phyloP scores from a whole-genome alignment of 1,139 yeast genomes.

The Yamadazyma friedrichii region DNA sequence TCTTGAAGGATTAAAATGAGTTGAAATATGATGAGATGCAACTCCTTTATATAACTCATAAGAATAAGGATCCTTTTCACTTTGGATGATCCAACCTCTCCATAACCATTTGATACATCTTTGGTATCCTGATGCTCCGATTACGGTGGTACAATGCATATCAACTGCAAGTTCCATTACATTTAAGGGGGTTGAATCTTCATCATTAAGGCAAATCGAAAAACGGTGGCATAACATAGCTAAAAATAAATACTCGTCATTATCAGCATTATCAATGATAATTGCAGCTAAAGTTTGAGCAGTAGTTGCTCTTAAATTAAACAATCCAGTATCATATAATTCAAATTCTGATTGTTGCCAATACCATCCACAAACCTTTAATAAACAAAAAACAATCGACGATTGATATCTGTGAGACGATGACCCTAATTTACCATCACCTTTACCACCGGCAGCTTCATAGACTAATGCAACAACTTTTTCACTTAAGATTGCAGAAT shows the following conservation, averaged over 20 bases:
- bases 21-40: slow-evolving; percentile 50
- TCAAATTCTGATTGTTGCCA: slow-evolving; percentile 58
- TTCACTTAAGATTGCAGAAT: slow-evolving; percentile 61
- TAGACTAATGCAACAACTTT: slow-evolving; percentile 59
- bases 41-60: slow-evolving; percentile 65
- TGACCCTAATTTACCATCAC: slow-evolving; percentile 55
- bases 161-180: slow-evolving; percentile 87
- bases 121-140: slow-evolving; percentile 80
- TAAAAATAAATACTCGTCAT: slow-evolving; percentile 66
- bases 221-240: slow-evolving; percentile 79
- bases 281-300: slow-evolving; percentile 73
- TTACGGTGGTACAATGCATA: slow-evolving; percentile 74
- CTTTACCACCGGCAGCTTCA: slow-evolving; percentile 81
- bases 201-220: slow-evolving; percentile 61
- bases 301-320: slow-evolving; percentile 57
- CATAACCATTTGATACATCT: slow-evolving; percentile 87
- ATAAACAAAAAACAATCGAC: slow-evolving; percentile 62
- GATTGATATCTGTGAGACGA: slow-evolving; percentile 66
- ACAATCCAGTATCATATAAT: slow-evolving; percentile 67
- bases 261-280: slow-evolving; percentile 58
- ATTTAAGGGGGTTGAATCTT: slow-evolving; percentile 60
- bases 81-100: slow-evolving; percentile 90
- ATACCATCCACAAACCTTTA: slow-evolving; percentile 82
- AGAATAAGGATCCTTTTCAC: slow-evolving; percentile 64
- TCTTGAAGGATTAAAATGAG: slow-evolving; percentile 83